Percentiles rank a stretch among this genome's conserved stretches.
phyloP scores from a whole-genome alignment of 495 filamentous ascomycete species.

The Usnea hakonensis region DNA sequence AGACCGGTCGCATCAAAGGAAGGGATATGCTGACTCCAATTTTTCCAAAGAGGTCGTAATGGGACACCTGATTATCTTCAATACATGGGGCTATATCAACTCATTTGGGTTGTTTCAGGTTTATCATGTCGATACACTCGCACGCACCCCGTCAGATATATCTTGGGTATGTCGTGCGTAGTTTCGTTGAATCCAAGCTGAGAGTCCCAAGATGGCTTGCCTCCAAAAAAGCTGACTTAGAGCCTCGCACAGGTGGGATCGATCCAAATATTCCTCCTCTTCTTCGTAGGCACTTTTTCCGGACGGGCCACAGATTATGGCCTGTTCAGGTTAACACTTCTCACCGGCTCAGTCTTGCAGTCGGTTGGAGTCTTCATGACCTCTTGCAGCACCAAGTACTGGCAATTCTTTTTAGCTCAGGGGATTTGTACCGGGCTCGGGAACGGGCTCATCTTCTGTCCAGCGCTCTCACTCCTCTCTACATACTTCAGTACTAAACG shows the following conservation, averaged over 20 bases:
- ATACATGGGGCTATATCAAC: conserved; percentile 70
- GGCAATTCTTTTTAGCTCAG: conserved; percentile 77
- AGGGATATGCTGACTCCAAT: too few relatives aligned
- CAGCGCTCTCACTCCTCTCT: conserved; percentile 55
- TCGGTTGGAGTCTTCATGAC: conserved; percentile 67
- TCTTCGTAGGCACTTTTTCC: conserved; percentile 61
- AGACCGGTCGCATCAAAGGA: too few relatives aligned
- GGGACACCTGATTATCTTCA: conserved; percentile 59
- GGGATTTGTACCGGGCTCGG: conserved; percentile 70
- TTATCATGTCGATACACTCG: conserved; percentile 53
- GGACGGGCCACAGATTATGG: conserved; percentile 63
- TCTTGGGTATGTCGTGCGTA: conserved; percentile 69
- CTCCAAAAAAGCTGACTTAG: not conserved
- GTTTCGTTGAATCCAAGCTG: not conserved
- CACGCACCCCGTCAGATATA: conserved; percentile 53
- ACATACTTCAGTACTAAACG: conserved; percentile 69
- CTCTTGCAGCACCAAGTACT: conserved; percentile 56
- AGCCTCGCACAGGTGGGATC: not conserved
- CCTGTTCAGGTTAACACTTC: conserved; percentile 53
- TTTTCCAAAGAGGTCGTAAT: too few relatives aligned
- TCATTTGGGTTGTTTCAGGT: conserved; percentile 76
- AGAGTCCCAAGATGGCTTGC: not conserved
- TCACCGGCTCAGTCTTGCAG: conserved; percentile 49
- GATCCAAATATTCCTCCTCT: conserved; percentile 64
- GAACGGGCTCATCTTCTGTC: conserved; percentile 65